These are phyloP conservation scores for Candida coquimbonensis DNA, from an alignment of 805 yeast species.

Conservation along the genomic window DNA sequence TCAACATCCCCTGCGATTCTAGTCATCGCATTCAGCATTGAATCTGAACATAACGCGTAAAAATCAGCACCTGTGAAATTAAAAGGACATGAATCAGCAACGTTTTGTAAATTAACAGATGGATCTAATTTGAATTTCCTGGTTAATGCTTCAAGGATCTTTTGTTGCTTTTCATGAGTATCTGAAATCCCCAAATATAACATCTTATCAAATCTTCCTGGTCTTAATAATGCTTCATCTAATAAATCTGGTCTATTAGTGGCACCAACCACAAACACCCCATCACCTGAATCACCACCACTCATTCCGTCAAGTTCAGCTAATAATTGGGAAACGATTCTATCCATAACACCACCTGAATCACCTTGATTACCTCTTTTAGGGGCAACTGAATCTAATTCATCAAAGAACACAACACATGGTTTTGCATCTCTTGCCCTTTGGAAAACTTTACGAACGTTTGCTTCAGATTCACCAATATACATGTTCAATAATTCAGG, in stretches of 20 bases:
- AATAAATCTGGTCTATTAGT: slow-evolving; percentile 93
- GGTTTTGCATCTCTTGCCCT: slow-evolving; percentile 95
- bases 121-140: slow-evolving; percentile 64
- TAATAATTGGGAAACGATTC: slow-evolving; percentile 90
- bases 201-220: slow-evolving; percentile 95
- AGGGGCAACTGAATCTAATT: slow-evolving; percentile 96
- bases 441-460: slow-evolving; percentile 90
- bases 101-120: slow-evolving; percentile 46
- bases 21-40: slow-evolving; percentile 95
- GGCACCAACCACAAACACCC: slow-evolving; percentile 98
- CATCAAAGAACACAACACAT: slow-evolving; percentile 96
- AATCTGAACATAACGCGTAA: slow-evolving; percentile 91
- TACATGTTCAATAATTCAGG: slow-evolving; percentile 97
- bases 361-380: slow-evolving; percentile 98
- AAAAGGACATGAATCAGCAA: slow-evolving; percentile 73
- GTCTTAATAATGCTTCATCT: slow-evolving; percentile 89
- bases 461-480: slow-evolving; percentile 97
- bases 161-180: slow-evolving; percentile 80
- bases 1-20: slow-evolving; percentile 78
- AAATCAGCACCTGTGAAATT: slow-evolving; percentile 98
- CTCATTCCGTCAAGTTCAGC: slow-evolving; percentile 98
- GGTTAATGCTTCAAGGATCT: slow-evolving; percentile 81
- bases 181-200: slow-evolving; percentile 89
- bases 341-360: slow-evolving; percentile 98
- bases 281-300: slow-evolving; percentile 64